A percentile compares a stretch with the other conserved stretches of the same genome.
phyloP scores from a whole-genome alignment of 768 basidiomycete species.

The Gymnopilus junonius region DNA sequence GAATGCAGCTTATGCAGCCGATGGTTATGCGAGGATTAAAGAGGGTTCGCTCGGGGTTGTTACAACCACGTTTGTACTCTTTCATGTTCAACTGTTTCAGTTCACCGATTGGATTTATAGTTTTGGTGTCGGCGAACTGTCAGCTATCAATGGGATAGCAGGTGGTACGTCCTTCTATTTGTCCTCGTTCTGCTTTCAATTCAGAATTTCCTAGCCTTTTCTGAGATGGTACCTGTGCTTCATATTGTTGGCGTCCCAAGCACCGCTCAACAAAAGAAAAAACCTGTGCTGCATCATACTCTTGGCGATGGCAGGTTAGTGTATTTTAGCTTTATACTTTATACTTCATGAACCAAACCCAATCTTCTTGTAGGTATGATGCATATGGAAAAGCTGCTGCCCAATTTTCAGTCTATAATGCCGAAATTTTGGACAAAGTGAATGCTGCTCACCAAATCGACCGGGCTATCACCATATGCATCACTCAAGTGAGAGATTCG shows the following conservation, averaged over 20 bases:
- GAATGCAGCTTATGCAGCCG: constrained; percentile 89
- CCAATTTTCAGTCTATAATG: constrained; percentile 76
- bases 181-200: neutral
- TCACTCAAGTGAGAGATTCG: constrained; percentile 48
- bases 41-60: constrained; percentile 72
- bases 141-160: constrained; percentile 84
- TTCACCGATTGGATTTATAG: constrained; percentile 32
- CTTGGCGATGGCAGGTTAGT: constrained; percentile 78
- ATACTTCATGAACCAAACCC: neutral
- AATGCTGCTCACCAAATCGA: constrained; percentile 77
- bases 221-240: constrained; percentile 89
- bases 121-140: constrained; percentile 94
- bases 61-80: constrained; percentile 67
- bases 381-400: constrained; percentile 78
- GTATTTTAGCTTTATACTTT: neutral
- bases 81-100: neutral
- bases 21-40: constrained; percentile 92
- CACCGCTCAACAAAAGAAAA: constrained; percentile 69
- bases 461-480: constrained; percentile 71
- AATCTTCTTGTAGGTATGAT: constrained; percentile 57
- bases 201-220: constrained; percentile 54
- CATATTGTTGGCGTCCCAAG: constrained; percentile 88
- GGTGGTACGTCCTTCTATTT: constrained; percentile 49
- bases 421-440: constrained; percentile 53
- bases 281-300: constrained; percentile 85